Evolutionary conservation across 345 rosid species (phyloP).

Genomic region (Syzygium jambos): DNA sequence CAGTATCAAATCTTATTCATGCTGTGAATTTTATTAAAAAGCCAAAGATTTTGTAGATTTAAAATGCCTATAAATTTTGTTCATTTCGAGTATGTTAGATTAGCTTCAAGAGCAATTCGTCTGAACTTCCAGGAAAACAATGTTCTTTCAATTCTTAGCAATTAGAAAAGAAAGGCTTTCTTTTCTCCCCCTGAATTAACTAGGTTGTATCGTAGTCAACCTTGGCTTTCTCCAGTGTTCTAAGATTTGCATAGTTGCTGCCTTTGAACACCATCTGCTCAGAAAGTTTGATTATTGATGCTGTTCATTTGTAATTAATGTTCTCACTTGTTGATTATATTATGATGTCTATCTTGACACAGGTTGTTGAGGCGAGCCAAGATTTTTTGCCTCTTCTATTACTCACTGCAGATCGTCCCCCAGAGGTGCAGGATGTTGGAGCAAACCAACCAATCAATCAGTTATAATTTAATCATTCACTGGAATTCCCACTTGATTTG

Average conservation of each 20-base stretch:
- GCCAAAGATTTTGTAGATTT: background rate
- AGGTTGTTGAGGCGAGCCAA: slow-evolving; percentile 98
- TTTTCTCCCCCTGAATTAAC: background rate
- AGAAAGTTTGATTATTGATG: background rate
- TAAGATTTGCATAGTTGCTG: background rate
- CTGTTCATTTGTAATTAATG: background rate
- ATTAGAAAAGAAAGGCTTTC: background rate
- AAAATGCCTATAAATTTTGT: background rate
- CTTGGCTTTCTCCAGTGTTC: background rate
- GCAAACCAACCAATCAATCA: slow-evolving; percentile 95
- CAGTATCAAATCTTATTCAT: slow-evolving; percentile 94
- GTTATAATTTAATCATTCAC: slow-evolving; percentile 17
- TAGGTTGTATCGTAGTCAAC: background rate
- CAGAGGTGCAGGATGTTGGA: slow-evolving; percentile 85
- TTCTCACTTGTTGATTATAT: background rate
- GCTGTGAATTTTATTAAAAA: slow-evolving; percentile 55
- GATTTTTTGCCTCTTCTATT: slow-evolving; percentile 81
- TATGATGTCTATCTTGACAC: background rate
- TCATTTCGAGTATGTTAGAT: background rate
- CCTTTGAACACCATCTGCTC: background rate
- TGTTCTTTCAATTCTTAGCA: background rate
- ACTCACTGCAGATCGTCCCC: slow-evolving; percentile 95
- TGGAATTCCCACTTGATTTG: background rate
- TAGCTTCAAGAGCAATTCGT: background rate
- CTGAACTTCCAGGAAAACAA: background rate